A percentile compares a stretch with the other conserved stretches of the same genome.
Evolutionary conservation across 768 basidiomycete genomes (phyloP).

Genomic region (Boletus rubropictus): DNA sequence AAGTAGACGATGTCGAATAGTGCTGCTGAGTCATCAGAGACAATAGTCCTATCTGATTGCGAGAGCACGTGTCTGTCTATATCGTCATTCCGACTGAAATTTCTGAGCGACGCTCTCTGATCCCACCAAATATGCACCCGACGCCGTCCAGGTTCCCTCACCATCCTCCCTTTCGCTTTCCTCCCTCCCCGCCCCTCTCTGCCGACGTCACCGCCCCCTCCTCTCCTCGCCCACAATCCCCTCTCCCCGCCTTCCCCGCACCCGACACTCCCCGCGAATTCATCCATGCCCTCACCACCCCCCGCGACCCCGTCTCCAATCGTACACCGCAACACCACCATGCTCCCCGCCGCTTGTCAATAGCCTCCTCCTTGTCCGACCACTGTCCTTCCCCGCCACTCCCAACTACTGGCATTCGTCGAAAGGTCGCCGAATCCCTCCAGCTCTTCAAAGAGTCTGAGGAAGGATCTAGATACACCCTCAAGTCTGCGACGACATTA

Average conservation of each 20-base stretch:
- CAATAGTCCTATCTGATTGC: constrained; percentile 5
- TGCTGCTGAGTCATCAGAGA: constrained; percentile 30
- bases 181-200: constrained; percentile 1
- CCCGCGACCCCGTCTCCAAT: constrained; percentile 16
- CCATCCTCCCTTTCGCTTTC: neutral
- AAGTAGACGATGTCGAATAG: constrained; percentile 1
- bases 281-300: constrained; percentile 31
- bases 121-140: neutral
- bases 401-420: constrained; percentile 48
- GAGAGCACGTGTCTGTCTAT: constrained; percentile 33
- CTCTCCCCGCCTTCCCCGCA: constrained; percentile 28
- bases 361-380: constrained; percentile 19
- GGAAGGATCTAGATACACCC: constrained; percentile 28
- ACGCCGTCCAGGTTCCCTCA: neutral
- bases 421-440: constrained; percentile 78
- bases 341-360: constrained; percentile 31
- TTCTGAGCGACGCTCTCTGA: constrained; percentile 2
- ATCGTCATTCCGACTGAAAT: constrained; percentile 26
- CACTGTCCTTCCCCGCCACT: constrained; percentile 6
- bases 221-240: neutral
- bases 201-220: neutral
- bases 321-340: constrained; percentile 23
- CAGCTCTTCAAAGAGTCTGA: constrained; percentile 78
- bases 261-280: constrained; percentile 28
- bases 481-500: constrained; percentile 21